Conservation (phyloP, 495 filamentous ascomycete species). For the Staphylotrichum tortipilum region DNA sequence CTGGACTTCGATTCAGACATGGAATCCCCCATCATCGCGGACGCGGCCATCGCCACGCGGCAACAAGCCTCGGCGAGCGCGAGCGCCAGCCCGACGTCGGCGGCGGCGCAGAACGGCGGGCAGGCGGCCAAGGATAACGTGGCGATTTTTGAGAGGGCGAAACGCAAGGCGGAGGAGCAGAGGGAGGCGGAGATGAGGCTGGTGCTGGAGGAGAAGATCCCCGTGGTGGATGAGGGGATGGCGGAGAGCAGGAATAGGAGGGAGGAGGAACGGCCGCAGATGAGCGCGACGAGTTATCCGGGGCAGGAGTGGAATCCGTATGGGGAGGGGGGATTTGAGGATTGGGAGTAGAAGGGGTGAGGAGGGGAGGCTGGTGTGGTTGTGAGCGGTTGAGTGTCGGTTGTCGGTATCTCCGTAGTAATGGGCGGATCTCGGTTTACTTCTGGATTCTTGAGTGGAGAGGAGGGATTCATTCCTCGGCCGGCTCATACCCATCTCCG, state of each 20-base stretch:
- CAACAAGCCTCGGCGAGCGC: constrained; percentile 9
- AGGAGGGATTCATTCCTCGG: no score
- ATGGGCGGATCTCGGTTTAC: no score
- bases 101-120: constrained; percentile 6
- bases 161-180: constrained; percentile 19
- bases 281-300: constrained; percentile 73
- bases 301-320: constrained; percentile 77
- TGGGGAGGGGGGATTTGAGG: constrained; percentile 23
- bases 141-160: constrained; percentile 29
- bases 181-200: constrained; percentile 16
- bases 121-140: constrained; percentile 18
- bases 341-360: no score
- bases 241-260: constrained; percentile 24
- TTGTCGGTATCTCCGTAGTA: no score
- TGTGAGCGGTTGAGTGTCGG: background rate
- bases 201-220: constrained; percentile 45
- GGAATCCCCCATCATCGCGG: constrained; percentile 10
- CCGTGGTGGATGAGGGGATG: constrained; percentile 25
- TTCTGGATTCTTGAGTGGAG: no score
- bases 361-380: no score
- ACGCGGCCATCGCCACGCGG: constrained; percentile 8
- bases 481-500: no score
- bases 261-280: constrained; percentile 50
- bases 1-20: constrained; percentile 8
- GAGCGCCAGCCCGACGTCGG: background rate